phyloP scores from a whole-genome alignment of 495 filamentous ascomycete species.

The Stereocaulon alpinum region DNA sequence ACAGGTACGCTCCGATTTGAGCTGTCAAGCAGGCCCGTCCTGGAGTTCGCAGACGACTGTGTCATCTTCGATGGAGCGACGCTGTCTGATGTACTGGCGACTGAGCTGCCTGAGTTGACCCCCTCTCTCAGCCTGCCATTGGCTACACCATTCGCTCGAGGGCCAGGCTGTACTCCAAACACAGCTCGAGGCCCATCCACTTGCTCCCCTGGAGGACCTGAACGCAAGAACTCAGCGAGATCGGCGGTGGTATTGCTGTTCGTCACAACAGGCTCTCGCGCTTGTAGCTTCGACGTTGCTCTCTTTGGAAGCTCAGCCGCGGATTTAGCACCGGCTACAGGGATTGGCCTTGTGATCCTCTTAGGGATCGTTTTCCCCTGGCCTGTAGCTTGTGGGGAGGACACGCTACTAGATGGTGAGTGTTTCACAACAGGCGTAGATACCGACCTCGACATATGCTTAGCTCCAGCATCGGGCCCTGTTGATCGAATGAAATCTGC shows the following conservation, averaged over 20 bases:
- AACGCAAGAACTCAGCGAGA: constrained; percentile 87
- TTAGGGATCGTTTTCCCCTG: constrained; percentile 1
- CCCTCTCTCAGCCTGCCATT: constrained; percentile 20
- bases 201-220: constrained; percentile 52
- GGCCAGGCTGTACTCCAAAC: constrained; percentile 47
- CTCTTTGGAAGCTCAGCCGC: constrained; percentile 10
- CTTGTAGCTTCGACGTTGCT: constrained; percentile 45
- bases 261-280: constrained; percentile 56
- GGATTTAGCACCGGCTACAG: constrained; percentile 9
- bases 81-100: constrained; percentile 35
- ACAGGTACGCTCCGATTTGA: constrained; percentile 11
- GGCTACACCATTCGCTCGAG: constrained; percentile 68
- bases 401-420: constrained; percentile 3
- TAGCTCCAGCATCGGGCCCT: constrained; percentile 45
- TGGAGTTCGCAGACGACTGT: constrained; percentile 45
- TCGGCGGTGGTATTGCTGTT: constrained; percentile 62
- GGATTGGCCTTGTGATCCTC: constrained; percentile 18
- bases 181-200: constrained; percentile 52
- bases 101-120: constrained; percentile 27
- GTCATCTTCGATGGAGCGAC: constrained; percentile 38
- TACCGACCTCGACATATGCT: constrained; percentile 5
- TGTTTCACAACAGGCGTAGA: neutral
- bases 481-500: constrained; percentile 79
- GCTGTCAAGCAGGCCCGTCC: constrained; percentile 45
- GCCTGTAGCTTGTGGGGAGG: neutral